These are phyloP conservation scores for Fraxinus sp. DNA, from an alignment of 305 asterid genomes.

Conservation along the genomic window DNA sequence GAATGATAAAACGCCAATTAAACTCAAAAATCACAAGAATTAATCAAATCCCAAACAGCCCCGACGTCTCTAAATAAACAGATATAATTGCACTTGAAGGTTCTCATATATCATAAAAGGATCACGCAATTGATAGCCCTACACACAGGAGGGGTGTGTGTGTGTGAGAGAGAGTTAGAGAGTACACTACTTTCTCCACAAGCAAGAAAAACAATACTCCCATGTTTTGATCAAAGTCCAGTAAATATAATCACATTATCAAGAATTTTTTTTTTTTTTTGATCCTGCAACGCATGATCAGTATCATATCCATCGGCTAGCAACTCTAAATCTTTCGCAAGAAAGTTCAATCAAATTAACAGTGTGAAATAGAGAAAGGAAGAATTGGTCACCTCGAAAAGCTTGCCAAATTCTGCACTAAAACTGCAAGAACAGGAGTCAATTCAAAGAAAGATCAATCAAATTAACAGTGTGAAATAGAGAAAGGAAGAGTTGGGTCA, in stretches of 20 bases:
- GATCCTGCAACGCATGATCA: neutral
- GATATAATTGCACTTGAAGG: too few species aligned
- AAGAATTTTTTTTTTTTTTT: too few species aligned
- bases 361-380: neutral
- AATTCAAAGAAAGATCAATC: neutral
- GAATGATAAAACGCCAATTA: neutral
- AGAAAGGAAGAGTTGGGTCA: slow-evolving; percentile 5
- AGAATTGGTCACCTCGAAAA: neutral
- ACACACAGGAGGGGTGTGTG: too few species aligned
- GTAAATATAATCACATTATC: neutral
- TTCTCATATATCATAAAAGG: too few species aligned
- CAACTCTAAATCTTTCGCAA: neutral
- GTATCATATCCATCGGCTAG: neutral
- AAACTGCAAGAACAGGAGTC: neutral
- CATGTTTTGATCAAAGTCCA: neutral
- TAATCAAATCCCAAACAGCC: neutral
- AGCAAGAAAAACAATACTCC: slow-evolving; percentile 6
- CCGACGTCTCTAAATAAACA: too few species aligned
- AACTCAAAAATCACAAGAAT: slow-evolving; percentile 4
- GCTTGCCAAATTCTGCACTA: neutral
- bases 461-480: neutral
- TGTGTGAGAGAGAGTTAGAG: too few species aligned
- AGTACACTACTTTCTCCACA: neutral
- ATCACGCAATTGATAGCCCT: too few species aligned
- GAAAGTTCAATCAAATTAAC: neutral